phyloP scores from a whole-genome alignment of 139 green algal genomes.

The Asterochloris erici region DNA sequence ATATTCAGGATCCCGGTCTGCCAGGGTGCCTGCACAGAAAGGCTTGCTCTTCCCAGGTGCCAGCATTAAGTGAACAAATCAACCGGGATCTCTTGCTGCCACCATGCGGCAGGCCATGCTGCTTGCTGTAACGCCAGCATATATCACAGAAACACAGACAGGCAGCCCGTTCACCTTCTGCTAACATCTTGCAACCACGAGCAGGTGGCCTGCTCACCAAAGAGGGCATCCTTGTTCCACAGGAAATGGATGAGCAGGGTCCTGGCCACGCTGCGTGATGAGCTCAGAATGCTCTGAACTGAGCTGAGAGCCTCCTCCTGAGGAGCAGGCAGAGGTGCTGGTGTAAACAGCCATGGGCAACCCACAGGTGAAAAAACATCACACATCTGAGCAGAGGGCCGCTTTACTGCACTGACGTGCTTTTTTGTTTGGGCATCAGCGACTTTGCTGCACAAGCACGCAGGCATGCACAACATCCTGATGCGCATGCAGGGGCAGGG shows the following conservation, averaged over 20 bases:
- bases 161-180: too few relatives aligned
- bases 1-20: constrained; percentile 36
- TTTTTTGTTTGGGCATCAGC: too few relatives aligned
- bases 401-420: too few relatives aligned
- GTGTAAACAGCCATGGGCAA: not conserved
- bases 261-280: constrained; percentile 45
- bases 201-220: constrained; percentile 28
- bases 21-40: constrained; percentile 31
- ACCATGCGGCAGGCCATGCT: not conserved
- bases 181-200: not conserved
- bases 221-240: constrained; percentile 62
- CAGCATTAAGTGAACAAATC: not conserved
- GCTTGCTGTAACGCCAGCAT: not conserved
- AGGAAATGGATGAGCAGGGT: constrained; percentile 70
- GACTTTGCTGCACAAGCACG: too few relatives aligned
- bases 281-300: constrained; percentile 61
- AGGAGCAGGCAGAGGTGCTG: not conserved
- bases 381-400: too few relatives aligned
- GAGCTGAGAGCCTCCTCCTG: constrained; percentile 52
- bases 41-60: not conserved
- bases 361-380: too few relatives aligned
- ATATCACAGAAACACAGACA: too few relatives aligned
- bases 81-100: not conserved
- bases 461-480: too few relatives aligned
- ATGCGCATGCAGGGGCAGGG: too few relatives aligned